Conservation (phyloP, 208 protist species). For the Leishmania guyanensis region DNA sequence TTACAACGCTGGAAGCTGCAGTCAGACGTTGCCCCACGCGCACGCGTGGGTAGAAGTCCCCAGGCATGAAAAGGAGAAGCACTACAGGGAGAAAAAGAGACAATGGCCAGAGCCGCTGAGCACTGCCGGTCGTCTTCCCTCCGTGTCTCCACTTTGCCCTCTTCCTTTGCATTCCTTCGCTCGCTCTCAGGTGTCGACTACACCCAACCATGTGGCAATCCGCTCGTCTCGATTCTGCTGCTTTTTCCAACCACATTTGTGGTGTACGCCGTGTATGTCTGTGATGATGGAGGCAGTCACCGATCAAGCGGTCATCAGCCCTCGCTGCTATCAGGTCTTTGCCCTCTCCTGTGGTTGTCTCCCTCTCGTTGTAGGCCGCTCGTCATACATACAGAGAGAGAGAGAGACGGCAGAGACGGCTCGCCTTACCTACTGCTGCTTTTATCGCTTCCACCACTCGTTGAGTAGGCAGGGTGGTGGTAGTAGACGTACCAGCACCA, state of each 20-base stretch:
- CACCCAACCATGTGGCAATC: background rate
- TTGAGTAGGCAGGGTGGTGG: conserved; percentile 75
- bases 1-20: too few species aligned
- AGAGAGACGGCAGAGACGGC: background rate
- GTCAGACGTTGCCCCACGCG: too few species aligned
- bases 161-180: background rate
- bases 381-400: background rate
- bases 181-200: background rate
- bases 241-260: background rate
- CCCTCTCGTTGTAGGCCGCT: background rate
- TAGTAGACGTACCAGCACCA: conserved; percentile 90
- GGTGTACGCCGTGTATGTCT: background rate
- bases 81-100: too few species aligned
- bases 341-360: background rate
- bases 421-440: background rate
- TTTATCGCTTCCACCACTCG: conserved; percentile 2
- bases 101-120: too few species aligned
- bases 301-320: background rate
- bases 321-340: background rate
- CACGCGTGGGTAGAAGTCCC: too few species aligned
- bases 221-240: background rate
- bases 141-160: background rate
- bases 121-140: too few species aligned
- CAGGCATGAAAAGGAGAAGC: too few species aligned
- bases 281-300: background rate